A percentile compares a stretch with the other conserved stretches of the same genome.
phyloP scores from a whole-genome alignment of 1,139 yeast genomes.

The Yamadazyma taylorii region DNA sequence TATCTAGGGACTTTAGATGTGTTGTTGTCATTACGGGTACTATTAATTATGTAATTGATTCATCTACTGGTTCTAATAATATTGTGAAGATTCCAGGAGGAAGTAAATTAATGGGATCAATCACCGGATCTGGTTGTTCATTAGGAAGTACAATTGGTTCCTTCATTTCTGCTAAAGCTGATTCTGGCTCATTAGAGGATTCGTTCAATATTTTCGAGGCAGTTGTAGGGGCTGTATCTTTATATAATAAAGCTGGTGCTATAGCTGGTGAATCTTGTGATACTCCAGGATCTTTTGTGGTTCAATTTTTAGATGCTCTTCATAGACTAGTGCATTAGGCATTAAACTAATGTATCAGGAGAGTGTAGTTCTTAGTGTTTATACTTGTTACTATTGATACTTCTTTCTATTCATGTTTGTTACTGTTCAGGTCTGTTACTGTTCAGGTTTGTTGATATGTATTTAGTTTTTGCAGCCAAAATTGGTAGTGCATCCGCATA shows the following conservation, averaged over 20 bases:
- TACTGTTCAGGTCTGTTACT: too few species aligned
- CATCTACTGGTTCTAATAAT: slow-evolving; percentile 14
- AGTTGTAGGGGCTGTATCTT: slow-evolving; percentile 55
- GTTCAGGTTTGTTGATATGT: too few species aligned
- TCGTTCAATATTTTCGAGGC: slow-evolving; percentile 41
- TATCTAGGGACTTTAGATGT: slow-evolving; percentile 56
- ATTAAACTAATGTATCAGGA: too few species aligned
- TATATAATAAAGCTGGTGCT: slow-evolving; percentile 68
- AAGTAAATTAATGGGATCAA: slow-evolving; percentile 60
- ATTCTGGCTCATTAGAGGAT: slow-evolving; percentile 8
- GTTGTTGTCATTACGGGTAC: slow-evolving; percentile 71
- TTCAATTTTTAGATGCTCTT: slow-evolving; percentile 47
- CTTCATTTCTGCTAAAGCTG: slow-evolving; percentile 49
- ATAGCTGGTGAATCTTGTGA: slow-evolving; percentile 41
- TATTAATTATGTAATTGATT: slow-evolving; percentile 27
- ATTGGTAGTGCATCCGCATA: too few species aligned
- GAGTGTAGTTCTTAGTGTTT: too few species aligned
- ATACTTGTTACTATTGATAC: too few species aligned
- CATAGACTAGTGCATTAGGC: slow-evolving; percentile 22
- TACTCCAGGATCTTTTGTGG: slow-evolving; percentile 55
- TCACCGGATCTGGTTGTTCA: slow-evolving; percentile 92
- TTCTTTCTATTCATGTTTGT: too few species aligned
- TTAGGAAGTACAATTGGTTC: slow-evolving; percentile 74
- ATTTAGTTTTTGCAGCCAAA: too few species aligned
- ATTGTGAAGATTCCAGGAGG: slow-evolving; percentile 53